A percentile compares a stretch with the other conserved stretches of the same genome.
phyloP scores from a whole-genome alignment of 2,329 filamentous ascomycete genomes.

The Ascochyta rabiei region DNA sequence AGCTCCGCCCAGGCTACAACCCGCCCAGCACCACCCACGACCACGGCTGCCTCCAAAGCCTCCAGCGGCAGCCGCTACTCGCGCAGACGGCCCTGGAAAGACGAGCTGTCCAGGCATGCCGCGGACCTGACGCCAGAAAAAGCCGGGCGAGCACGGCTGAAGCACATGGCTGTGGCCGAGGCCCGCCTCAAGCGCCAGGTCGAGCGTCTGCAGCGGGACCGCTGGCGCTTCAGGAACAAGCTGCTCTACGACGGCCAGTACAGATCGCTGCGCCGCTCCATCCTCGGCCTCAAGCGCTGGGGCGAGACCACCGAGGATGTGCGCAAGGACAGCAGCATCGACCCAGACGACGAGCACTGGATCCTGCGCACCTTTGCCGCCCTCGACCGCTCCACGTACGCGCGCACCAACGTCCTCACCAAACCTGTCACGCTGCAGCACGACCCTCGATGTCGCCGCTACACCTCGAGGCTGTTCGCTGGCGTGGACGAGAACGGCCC shows the following conservation, averaged over 20 bases:
- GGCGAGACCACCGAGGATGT: constrained; percentile 16
- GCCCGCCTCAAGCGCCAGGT: neutral
- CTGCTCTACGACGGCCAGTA: constrained; percentile 33
- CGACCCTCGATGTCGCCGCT: constrained; percentile 20
- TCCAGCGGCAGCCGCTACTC: constrained; percentile 4
- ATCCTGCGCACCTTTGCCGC: constrained; percentile 33
- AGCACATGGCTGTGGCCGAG: constrained; percentile 12
- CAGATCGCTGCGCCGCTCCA: constrained; percentile 35
- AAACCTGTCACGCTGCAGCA: constrained; percentile 29
- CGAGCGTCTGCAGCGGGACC: neutral
- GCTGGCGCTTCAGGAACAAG: neutral
- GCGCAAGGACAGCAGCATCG: neutral
- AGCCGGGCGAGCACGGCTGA: constrained; percentile 16
- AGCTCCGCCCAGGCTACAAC: neutral
- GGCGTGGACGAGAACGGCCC: constrained; percentile 3
- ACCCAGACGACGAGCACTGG: constrained; percentile 5
- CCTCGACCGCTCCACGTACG: constrained; percentile 31
- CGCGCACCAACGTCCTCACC: constrained; percentile 22
- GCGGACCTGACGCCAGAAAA: neutral
- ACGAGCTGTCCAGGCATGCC: neutral
- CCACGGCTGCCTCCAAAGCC: neutral
- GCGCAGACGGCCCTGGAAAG: constrained; percentile 1
- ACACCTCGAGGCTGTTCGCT: constrained; percentile 22
- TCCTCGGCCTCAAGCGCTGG: constrained; percentile 27
- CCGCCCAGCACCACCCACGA: neutral